Base-by-base conservation (phyloP, 495 filamentous ascomycete species). In the Hyaloscypha finlandica region DNA sequence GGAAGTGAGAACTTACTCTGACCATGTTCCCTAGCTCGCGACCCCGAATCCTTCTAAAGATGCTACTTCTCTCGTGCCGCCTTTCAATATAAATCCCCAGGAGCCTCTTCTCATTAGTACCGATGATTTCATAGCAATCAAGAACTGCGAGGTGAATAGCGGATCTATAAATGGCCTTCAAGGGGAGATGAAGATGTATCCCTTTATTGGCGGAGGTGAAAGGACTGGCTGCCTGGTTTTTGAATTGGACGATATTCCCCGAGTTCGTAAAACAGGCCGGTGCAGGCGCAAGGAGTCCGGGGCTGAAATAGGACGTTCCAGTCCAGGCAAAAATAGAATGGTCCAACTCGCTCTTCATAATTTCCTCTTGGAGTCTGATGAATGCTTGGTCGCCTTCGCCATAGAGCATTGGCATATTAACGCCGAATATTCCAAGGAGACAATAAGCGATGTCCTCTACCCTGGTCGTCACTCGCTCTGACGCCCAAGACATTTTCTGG, bases 381-480 rank as follows among this genome's bases (percentile, higher is more conserved):
- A 59, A 75, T 9, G 72, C 74, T 30, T 65, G 62, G 16, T 51
- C 19, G 8, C 74, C 70, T 59, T 76, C 74, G 0, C 74, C 74
- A 56, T 76, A 75, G 5, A 76, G 42, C 20, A 73, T 58, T 4
- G 74, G 74, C 69, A 76, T 70, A 31, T 74, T 68, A 6, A 75
- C 68, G 14, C 63, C 22, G 32, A 75, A 74, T 5, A 76, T 37
- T 2, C 74, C 74, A 1, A 19, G 71, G 37, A 76, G 54, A 45
- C 71, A 70, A 58, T 75, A 75, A 20, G 73, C 73, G 35, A 37
- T 25, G 29, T 61, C 59, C 79, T 16, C 59, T n/a, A 51, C 6
- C 52, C 69, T 58, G 9, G 60, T 69, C 3, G 73, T 76, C 20
- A 6, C 12, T 65, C 74, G 63, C 16, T 39, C 29, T 29, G 74